These are phyloP conservation scores for Vaccinium vitisidaea DNA, from an alignment of 148 eudicot species.

Conservation along the genomic window DNA sequence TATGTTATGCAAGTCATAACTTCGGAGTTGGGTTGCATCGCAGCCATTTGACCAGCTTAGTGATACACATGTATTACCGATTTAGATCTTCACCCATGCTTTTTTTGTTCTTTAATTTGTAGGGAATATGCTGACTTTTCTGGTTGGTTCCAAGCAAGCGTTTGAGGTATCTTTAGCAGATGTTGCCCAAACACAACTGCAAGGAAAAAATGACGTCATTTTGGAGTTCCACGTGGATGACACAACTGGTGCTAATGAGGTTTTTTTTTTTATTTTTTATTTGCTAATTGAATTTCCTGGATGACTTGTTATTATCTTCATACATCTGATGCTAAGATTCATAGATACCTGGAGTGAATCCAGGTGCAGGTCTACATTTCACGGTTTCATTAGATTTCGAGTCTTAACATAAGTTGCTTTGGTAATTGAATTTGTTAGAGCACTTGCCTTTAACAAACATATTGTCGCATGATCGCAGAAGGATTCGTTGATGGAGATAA, in stretches of 20 bases:
- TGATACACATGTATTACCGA: background rate
- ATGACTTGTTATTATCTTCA: background rate
- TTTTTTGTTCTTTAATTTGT: background rate
- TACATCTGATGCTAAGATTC: background rate
- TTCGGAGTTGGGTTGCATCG: background rate
- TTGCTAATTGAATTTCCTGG: slow-evolving; percentile 2
- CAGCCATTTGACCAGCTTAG: background rate
- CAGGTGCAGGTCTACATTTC: background rate
- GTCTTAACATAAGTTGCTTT: background rate
- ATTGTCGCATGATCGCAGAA: slow-evolving; percentile 48
- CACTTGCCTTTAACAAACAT: background rate
- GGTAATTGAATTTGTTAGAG: background rate
- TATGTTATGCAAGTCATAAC: background rate
- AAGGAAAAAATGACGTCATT: slow-evolving; percentile 91
- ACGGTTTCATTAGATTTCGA: background rate
- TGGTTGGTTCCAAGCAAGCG: slow-evolving; percentile 82
- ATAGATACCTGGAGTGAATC: background rate
- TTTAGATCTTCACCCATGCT: background rate
- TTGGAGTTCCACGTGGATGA: slow-evolving; percentile 98
- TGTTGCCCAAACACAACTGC: slow-evolving; percentile 92
- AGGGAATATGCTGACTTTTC: slow-evolving; percentile 84
- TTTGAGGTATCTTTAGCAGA: slow-evolving; percentile 97
- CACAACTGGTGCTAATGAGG: slow-evolving; percentile 97
- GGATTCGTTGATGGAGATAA: slow-evolving; percentile 98
- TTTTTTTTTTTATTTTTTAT: slow-evolving; percentile 21